phyloP scores from a whole-genome alignment of 2,329 filamentous ascomycete species.

The Raffaelea deltoideospora region DNA sequence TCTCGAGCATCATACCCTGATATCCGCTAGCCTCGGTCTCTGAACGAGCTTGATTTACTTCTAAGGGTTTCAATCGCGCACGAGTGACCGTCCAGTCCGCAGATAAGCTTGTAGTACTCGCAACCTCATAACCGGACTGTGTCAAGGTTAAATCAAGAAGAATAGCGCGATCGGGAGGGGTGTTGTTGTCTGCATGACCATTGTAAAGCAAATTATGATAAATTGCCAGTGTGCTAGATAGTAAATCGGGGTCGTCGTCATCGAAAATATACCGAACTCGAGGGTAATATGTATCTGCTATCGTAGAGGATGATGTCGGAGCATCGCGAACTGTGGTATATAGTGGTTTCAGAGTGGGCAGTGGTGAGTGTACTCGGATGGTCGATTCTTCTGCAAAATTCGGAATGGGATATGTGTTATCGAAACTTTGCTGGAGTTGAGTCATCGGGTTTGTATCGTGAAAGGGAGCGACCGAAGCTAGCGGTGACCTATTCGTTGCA shows the following conservation, averaged over 20 bases:
- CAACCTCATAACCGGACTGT: conserved; percentile 35
- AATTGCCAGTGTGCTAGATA: conserved; percentile 54
- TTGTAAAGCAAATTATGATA: background rate
- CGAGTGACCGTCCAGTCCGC: conserved; percentile 52
- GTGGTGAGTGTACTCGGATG: conserved; percentile 8
- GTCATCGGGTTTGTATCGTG: no score
- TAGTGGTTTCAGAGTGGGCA: conserved; percentile 56
- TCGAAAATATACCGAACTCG: conserved; percentile 83
- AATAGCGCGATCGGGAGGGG: conserved; percentile 35
- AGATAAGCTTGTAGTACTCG: conserved; percentile 56
- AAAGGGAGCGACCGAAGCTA: no score
- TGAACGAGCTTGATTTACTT: conserved; percentile 17
- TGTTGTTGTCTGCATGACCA: conserved; percentile 18
- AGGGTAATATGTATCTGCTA: conserved; percentile 57
- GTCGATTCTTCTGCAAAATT: conserved; percentile 4
- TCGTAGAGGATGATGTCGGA: conserved; percentile 29
- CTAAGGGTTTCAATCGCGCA: conserved; percentile 28
- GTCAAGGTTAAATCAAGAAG: conserved; percentile 38
- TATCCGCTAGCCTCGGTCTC: conserved; percentile 10
- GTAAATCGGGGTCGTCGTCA: conserved; percentile 71
- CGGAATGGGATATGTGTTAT: no score
- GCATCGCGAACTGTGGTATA: conserved; percentile 73
- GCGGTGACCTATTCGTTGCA: no score
- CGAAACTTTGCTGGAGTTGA: no score
- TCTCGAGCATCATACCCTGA: conserved; percentile 41